phyloP scores from a whole-genome alignment of 768 basidiomycete species.

The Termitomyces eurrhizus region DNA sequence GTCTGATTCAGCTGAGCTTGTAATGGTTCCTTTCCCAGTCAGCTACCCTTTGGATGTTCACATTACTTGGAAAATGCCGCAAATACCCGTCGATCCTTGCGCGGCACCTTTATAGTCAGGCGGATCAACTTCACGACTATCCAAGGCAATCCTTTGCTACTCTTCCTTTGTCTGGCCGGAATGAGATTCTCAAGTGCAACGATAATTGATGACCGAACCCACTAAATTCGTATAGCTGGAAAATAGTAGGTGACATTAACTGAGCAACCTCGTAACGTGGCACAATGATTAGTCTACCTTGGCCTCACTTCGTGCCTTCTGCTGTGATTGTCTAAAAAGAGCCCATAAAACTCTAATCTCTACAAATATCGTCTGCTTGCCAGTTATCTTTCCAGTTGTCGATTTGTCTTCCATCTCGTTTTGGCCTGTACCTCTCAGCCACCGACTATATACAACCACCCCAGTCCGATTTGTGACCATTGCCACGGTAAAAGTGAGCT shows the following conservation, averaged over 20 bases:
- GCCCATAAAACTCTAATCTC: neutral
- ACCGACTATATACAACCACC: neutral
- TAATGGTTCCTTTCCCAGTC: neutral
- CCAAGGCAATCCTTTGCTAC: constrained; percentile 9
- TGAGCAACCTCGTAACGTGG: constrained; percentile 17
- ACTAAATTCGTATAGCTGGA: constrained; percentile 12
- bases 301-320: constrained; percentile 7
- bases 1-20: neutral
- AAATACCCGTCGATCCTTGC: neutral
- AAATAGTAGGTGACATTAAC: constrained; percentile 12
- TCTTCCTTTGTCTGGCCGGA: constrained; percentile 19
- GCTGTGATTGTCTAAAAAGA: constrained; percentile 17
- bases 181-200: constrained; percentile 7
- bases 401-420: neutral
- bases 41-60: neutral
- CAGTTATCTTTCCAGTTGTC: neutral
- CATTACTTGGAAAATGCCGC: neutral
- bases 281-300: constrained; percentile 14
- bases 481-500: neutral
- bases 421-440: neutral
- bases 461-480: neutral
- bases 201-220: constrained; percentile 7
- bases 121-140: neutral
- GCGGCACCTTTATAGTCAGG: neutral
- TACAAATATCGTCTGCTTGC: constrained; percentile 11